Base-by-base conservation (phyloP, 1,284 basidiomycete species). In the Inonotus hispidus region DNA sequence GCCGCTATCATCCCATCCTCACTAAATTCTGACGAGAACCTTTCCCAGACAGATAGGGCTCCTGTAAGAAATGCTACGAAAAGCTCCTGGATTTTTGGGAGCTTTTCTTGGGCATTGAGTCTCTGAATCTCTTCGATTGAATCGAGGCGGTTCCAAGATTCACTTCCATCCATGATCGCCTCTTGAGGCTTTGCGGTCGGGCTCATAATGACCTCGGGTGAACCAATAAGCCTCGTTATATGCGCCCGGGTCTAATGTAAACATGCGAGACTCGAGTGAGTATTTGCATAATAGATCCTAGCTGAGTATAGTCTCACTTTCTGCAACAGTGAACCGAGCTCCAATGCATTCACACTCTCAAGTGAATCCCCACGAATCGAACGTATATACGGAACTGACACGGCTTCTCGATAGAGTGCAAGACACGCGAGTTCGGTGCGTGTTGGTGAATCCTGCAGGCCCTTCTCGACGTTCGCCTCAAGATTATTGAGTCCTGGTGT, bases 121-220 rank as follows among this genome's bases (percentile, higher is more conserved):
- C 4, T 4, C 3, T 25, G 23, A 14, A 55, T 25, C 13, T 5
- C 53, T n/a, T 13, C 10, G 23, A 55, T 19, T 37, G 53, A 7
- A n/a, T 55, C 53, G 7, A 27, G 37, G 16, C 11, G 16, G 6
- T 39, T 55, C 53, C 53, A 55, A 4, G 41, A 3, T 3, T 45
- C 14, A 21, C 14, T 3, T 14, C 57, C 60, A 49, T 62, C 59
- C 4, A 67, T 38, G 16, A 58, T 39, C 4, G 58, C 63, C 10
- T 29, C 55, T 1, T 37, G 25, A 19, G 59, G 50, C 1, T 21
- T 25, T 0, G 62, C 55, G 2, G 61, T 53, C 2, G 56, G 45
- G 1, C 43, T 61, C 21, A 71, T 53, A n/a, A 71, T 32, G 16
- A 72, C 55, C 2, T 58, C 50, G 11, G 69, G 67, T 25, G 62